Evolutionary conservation across 305 asterid genomes (phyloP).

Genomic region (Fraxinus floribunda): DNA sequence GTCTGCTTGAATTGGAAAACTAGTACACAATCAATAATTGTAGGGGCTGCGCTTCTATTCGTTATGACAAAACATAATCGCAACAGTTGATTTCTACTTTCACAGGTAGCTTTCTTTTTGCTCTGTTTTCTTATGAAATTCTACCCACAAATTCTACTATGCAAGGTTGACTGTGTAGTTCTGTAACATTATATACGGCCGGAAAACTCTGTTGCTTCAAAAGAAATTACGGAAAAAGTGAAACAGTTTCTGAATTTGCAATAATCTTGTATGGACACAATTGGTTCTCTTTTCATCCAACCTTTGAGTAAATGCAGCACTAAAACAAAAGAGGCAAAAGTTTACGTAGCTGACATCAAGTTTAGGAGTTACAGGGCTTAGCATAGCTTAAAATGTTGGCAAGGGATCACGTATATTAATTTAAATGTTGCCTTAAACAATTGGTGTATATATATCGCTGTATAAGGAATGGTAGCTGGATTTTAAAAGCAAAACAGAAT

Average conservation of each 20-base stretch:
- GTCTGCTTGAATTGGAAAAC: neutral
- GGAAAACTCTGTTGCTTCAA: neutral
- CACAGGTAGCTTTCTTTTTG: neutral
- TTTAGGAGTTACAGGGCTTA: neutral
- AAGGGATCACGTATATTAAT: neutral
- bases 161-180: neutral
- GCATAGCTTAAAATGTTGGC: neutral
- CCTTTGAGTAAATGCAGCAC: neutral
- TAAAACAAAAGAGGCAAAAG: neutral
- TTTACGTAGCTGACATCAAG: neutral
- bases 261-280: neutral
- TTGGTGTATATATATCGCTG: neutral
- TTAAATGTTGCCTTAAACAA: neutral
- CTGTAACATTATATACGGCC: neutral
- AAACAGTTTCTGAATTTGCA: neutral
- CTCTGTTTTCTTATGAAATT: neutral
- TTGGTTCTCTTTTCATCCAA: neutral
- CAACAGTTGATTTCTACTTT: neutral
- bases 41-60: neutral
- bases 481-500: neutral
- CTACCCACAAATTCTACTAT: neutral
- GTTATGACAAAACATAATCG: neutral
- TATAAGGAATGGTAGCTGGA: constrained; percentile 1
- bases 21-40: neutral
- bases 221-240: neutral